Evolutionary conservation across 129 eudicot species (phyloP), one percentile per base, ranked within the genome.

Genomic region (Rutidosis leptorrhynchoides): DNA sequence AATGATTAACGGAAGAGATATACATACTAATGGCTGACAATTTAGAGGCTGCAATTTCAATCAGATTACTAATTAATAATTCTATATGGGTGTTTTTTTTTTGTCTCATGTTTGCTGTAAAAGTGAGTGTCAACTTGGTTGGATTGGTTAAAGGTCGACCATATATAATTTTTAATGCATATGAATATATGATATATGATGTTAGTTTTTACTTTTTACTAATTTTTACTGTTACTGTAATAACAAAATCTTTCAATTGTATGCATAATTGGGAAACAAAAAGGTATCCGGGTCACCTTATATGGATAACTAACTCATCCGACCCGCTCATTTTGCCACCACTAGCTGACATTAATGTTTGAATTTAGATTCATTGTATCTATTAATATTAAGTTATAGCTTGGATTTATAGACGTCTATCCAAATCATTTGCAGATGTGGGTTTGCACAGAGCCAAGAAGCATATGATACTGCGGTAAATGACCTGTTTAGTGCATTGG

Each of bases 371-470:
- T 51, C 61, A 7, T 27, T 27, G 3, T 29, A 52, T 21, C 2
- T 6, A n/a, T 67, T 67, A 20, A 11, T 5, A 35, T 16, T 58
- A 15, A 46, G 20, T 64, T 53, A 35, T 51, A 59, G 21, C 28
- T 21, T 68, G 33, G 77, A 27, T 30, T 66, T 65, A 45, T 69
- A 30, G 33, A 68, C 17, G 33, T 22, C 14, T 64, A 70, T 69
- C 53, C 40, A 54, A 60, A 48, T 75, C 2, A 53, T 11, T 51
- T 82, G 68, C 69, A 93, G 99, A 82, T 89, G 96, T 53, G 98
- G 96, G 68, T 93, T 93, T 80, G 99, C 99, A 15, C 99, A 93
- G 71, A 93, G 90, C 65, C 99, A 93, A 68, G 96, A 89, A 75
- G 99, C 99, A 1, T 93, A 93, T 28, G 96, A 93, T 28, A 40